Evolutionary conservation across 2,329 filamentous ascomycete genomes (phyloP), one percentile per base, ranked within the genome.

Genomic region (Alternaria dauci): DNA sequence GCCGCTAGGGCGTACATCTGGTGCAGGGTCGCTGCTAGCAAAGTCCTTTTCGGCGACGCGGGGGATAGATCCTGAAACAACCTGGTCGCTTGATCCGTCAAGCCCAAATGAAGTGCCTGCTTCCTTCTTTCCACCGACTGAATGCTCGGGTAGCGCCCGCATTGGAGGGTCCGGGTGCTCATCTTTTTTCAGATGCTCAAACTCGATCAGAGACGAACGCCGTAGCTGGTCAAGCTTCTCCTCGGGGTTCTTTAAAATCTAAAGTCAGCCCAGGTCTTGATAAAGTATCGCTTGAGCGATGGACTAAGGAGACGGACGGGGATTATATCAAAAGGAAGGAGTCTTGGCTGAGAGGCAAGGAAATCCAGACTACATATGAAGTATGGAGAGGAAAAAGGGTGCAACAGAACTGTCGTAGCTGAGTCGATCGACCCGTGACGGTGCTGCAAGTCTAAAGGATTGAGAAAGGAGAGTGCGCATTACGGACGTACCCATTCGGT

Each of bases 401-500:
- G 9, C 28, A 11, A 30, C 28, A 30, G 8, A 30, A 30, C 11
- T 30, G 28, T 30, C 9, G 28, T 30, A 9, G 28, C 28, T 8
- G 11, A 11, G 14, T 16, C 32, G 32, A 34, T 16, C 12, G 32
- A 34, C 32, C 6, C 32, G 12, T 12, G 32, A 34, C 14, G 14
- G 12, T 16, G 32, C 32, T 34, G 8, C 12, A 34, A 34, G 32
- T 16, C 4, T 34, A 12, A 34, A 12, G 32, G 12, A 1, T 34
- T 16, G 65, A 70, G 23, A 70, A 20, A 70, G 56, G 68, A 75
- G 71, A 79, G 77, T 28, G 71, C 71, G 62, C 72, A 78, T 59
- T 70, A 62, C 20, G 72, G 85, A 92, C 92, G 90, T 93, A 97
- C 93, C 94, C 94, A 97, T 79, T 97, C 92, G 76, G 88, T 86